Percentiles rank a stretch among this genome's conserved stretches.
Conservation (phyloP, 179 eudicot species). For the Pouteria campechiana region DNA sequence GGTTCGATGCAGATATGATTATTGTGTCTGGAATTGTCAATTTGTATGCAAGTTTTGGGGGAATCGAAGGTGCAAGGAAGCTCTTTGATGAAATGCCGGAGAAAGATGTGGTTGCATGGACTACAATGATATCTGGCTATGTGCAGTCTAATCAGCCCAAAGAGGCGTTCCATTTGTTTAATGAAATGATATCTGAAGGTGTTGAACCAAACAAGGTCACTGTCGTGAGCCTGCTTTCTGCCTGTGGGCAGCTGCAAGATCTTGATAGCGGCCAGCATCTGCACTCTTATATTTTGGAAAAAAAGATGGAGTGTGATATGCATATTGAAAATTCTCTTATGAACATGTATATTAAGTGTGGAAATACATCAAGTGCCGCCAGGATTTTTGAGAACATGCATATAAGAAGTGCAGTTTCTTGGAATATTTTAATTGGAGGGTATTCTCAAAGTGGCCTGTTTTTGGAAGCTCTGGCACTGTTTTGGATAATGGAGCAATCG, state of each 20-base stretch:
- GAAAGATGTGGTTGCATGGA: constrained; percentile 28
- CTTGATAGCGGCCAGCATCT: too few relatives aligned
- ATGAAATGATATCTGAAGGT: constrained; percentile 14
- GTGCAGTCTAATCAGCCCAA: constrained; percentile 10
- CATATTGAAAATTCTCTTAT: too few relatives aligned
- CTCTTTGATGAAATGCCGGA: constrained; percentile 17
- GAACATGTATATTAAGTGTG: too few relatives aligned
- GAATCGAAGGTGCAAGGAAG: constrained; percentile 14
- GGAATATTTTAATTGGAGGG: constrained; percentile 88
- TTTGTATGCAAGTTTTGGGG: constrained; percentile 21
- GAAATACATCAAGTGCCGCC: too few relatives aligned
- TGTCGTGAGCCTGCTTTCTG: constrained; percentile 18
- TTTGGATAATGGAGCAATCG: too few relatives aligned
- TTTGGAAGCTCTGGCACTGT: too few relatives aligned
- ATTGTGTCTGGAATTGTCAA: constrained; percentile 18
- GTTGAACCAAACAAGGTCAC: constrained; percentile 17
- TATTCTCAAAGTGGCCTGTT: too few relatives aligned
- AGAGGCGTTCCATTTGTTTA: constrained; percentile 14
- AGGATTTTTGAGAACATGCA: too few relatives aligned
- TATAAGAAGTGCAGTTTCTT: constrained; percentile 78
- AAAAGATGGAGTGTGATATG: too few relatives aligned
- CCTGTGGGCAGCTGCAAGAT: constrained; percentile 28
- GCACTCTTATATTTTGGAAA: too few relatives aligned
- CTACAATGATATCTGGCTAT: constrained; percentile 21
- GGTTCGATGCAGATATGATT: constrained; percentile 9